These are phyloP conservation scores for Apiosordaria backusii DNA, from an alignment of 495 filamentous ascomycete genomes.

Conservation along the genomic window DNA sequence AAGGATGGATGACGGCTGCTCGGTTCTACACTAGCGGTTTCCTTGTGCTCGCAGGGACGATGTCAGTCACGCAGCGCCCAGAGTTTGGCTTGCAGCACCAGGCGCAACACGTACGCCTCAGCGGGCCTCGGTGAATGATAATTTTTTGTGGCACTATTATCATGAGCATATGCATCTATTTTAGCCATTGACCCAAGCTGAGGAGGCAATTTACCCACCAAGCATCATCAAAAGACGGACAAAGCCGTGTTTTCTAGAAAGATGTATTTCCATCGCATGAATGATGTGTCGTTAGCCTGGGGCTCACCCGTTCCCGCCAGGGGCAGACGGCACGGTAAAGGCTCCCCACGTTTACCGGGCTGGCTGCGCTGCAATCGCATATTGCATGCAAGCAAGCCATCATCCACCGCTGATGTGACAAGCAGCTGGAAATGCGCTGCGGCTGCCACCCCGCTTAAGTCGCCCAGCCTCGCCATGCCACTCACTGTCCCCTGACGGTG, in stretches of 20 bases:
- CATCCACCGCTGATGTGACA: too few relatives aligned
- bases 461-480: neutral
- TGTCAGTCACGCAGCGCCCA: neutral
- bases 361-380: neutral
- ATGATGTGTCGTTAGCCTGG: constrained; percentile 11
- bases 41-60: neutral
- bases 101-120: neutral
- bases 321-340: constrained; percentile 7
- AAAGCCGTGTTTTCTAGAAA: neutral
- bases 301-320: constrained; percentile 10
- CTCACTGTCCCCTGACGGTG: neutral
- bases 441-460: constrained; percentile 1
- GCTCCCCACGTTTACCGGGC: constrained; percentile 8
- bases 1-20: neutral
- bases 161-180: neutral
- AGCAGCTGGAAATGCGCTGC: neutral
- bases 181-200: neutral
- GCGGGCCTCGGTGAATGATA: neutral
- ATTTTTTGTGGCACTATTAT: neutral
- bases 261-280: neutral
- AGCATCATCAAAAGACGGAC: neutral
- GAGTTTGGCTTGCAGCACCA: neutral
- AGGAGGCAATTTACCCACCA: neutral
- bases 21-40: neutral
- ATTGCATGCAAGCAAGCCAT: constrained; percentile 5